Conservation (phyloP, 345 rosid species). For the Physaria fendleri region DNA sequence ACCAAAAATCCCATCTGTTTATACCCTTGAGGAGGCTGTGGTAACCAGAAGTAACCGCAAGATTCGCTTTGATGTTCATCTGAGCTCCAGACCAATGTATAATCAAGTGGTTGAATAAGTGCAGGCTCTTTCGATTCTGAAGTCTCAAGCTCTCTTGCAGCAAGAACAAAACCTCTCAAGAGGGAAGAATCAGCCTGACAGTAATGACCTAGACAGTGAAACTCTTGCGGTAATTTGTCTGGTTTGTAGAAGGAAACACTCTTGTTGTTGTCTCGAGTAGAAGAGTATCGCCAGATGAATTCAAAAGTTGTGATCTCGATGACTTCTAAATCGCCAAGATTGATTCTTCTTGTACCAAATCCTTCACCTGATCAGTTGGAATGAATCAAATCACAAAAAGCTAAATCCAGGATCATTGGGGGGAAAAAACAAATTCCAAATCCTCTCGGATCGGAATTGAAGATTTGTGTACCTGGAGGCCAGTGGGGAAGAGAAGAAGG, state of each 20-base stretch:
- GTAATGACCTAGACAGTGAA: conserved; percentile 61
- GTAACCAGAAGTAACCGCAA: conserved; percentile 78
- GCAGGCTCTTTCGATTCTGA: conserved; percentile 25
- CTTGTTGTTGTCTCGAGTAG: conserved; percentile 27
- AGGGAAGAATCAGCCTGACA: conserved; percentile 51
- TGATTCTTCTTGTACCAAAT: conserved; percentile 64
- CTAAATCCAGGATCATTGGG: not conserved
- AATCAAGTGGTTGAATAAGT: conserved; percentile 66
- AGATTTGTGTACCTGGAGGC: conserved; percentile 66
- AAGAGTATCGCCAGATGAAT: conserved; percentile 51
- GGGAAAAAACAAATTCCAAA: not conserved
- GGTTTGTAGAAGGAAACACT: conserved; percentile 67
- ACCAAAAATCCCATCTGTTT: conserved; percentile 62
- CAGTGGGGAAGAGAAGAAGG: conserved; percentile 63
- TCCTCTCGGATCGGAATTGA: not conserved
- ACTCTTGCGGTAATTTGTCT: conserved; percentile 47
- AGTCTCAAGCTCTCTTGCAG: conserved; percentile 35
- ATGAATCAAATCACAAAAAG: conserved; percentile 1
- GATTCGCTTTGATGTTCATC: conserved; percentile 29
- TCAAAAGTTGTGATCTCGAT: conserved; percentile 44
- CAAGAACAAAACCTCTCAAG: conserved; percentile 61
- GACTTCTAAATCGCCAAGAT: conserved; percentile 68
- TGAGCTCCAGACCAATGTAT: conserved; percentile 65
- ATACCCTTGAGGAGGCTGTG: conserved; percentile 66
- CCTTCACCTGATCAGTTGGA: conserved; percentile 46